Base-by-base conservation (phyloP, 2,329 filamentous ascomycete species). In the Dactylonectria estremocensis region DNA sequence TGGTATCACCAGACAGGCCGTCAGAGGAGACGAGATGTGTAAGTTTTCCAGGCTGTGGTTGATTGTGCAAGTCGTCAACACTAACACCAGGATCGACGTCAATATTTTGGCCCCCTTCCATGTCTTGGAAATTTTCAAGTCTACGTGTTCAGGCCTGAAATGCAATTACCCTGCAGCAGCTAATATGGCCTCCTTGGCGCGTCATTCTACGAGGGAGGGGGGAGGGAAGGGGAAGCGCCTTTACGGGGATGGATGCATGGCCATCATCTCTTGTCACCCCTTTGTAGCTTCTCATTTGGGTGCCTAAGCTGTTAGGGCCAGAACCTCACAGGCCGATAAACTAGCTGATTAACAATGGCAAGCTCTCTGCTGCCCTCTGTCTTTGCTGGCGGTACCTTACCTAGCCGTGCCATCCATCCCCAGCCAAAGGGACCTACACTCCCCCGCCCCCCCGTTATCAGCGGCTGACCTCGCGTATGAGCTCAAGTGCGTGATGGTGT, bases 361-460 rank as follows among this genome's bases (percentile, higher is more conserved):
- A 22, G 4, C 46, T 16, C 5, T 50, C 16, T 22, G 28, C 33
- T 53, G 5, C 50, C 8, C 28, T 53, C n/a, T 28, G 14, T 49
- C 16, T 9, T 33, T 50, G 43, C 43, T 50, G 20, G 16, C 24
- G 28, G 50, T 45, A 43, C 45, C 45, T 55, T 55, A 20, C 31
- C 46, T 56, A 56, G 60, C 45, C 45, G 60, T 63, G 45, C 61
- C 48, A 35, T 49, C 53, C 53, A 50, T 63, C 40, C 52, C 48
- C 37, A 54, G 40, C 52, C 49, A 7, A 8, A 43, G 40, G 14
- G 40, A 14, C 3, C 8, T 43, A 5, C 8, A 18, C 57, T 33
- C 57, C 33, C 31, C 57, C 16, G 13, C 43, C 14, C 14, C 48
- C 13, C 11, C 14, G 20, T 24, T 13, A 6, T 9, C 18, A 7